A percentile compares a stretch with the other conserved stretches of the same genome.
Evolutionary conservation across 164 flowering plant species (phyloP).

Genomic region (grape (Vitis vinifera)): ASM3070453v1 NC_081811.1:22839001-22839500

Average conservation of each 20-base stretch:
- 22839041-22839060: slow-evolving; percentile 75
- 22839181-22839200: slow-evolving; percentile 89
- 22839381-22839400: too few species aligned
- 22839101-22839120: not conserved
- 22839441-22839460: too few species aligned
- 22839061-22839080: slow-evolving; percentile 30
- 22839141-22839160: slow-evolving; percentile 79
- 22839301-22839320: not conserved
- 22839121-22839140: slow-evolving; percentile 21
- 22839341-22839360: too few species aligned
- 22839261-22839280: not conserved
- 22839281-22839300: not conserved
- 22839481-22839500: too few species aligned
- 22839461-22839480: too few species aligned
- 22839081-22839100: not conserved
- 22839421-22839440: too few species aligned
- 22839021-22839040: slow-evolving; percentile 84
- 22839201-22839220: slow-evolving; percentile 80
- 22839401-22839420: too few species aligned
- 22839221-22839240: slow-evolving; percentile 68
- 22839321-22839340: too few species aligned
- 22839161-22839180: slow-evolving; percentile 59
- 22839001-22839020: slow-evolving; percentile 80
- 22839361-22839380: too few species aligned
- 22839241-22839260: slow-evolving; percentile 64